Evolutionary conservation across 2,329 filamentous ascomycete genomes (phyloP).

Genomic region (Cladosporium sp.): DNA sequence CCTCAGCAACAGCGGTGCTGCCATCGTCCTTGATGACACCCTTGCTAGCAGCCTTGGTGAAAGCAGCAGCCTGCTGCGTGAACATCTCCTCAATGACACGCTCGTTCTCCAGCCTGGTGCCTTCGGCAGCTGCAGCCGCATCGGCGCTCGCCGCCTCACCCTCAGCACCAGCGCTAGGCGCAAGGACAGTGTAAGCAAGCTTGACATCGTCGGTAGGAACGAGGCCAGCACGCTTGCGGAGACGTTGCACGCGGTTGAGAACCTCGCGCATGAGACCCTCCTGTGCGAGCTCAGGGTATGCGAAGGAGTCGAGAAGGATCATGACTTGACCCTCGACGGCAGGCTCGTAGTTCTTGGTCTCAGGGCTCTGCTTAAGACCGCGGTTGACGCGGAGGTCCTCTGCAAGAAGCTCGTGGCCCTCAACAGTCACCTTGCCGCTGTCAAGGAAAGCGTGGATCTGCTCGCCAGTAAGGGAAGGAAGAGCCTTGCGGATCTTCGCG

Average conservation of each 20-base stretch:
- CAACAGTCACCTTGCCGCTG: constrained; percentile 71
- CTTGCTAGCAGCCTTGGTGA: constrained; percentile 32
- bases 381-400: constrained; percentile 82
- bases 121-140: constrained; percentile 25
- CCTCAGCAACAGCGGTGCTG: constrained; percentile 61
- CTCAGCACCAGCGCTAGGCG: constrained; percentile 26
- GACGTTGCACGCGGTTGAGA: constrained; percentile 84
- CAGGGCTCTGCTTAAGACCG: constrained; percentile 67
- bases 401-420: constrained; percentile 76
- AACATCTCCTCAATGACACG: constrained; percentile 34
- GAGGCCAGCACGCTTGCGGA: constrained; percentile 90
- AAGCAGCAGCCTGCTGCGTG: constrained; percentile 29
- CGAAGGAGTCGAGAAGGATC: constrained; percentile 77
- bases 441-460: constrained; percentile 76
- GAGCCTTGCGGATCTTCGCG: constrained; percentile 81
- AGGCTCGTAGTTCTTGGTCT: constrained; percentile 72
- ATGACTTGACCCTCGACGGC: constrained; percentile 88
- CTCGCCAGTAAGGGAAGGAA: constrained; percentile 72
- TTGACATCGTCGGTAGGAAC: constrained; percentile 89
- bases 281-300: constrained; percentile 79
- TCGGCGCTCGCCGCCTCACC: constrained; percentile 15
- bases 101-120: constrained; percentile 27
- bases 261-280: constrained; percentile 90
- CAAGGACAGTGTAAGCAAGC: constrained; percentile 84
- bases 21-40: constrained; percentile 24